Percentiles rank a stretch among this genome's conserved stretches.
phyloP scores from a whole-genome alignment of 192 early-diverging fungal species.

The Coemansia sp. region DNA sequence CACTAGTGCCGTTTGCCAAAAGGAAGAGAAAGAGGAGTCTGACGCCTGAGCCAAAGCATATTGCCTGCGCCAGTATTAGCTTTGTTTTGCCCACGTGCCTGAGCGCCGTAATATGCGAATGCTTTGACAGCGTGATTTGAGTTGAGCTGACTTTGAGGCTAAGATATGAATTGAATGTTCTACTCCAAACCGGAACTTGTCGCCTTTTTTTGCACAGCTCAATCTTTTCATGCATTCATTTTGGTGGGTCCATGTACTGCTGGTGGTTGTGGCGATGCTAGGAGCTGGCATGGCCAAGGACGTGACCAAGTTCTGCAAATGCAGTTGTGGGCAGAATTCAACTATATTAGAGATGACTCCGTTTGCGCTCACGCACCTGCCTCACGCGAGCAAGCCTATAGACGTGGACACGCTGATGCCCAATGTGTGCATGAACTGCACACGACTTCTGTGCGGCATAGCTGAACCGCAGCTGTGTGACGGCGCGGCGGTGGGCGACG shows the following conservation, averaged over 20 bases:
- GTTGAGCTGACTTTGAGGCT: no score
- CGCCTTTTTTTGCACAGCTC: no score
- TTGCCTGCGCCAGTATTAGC: no score
- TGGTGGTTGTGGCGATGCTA: neutral
- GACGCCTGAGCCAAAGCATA: no score
- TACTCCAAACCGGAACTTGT: no score
- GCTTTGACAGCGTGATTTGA: no score
- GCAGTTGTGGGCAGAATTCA: conserved; percentile 47
- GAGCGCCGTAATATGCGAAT: no score
- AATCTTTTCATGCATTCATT: neutral
- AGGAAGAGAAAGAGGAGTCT: no score
- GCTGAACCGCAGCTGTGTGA: conserved; percentile 49
- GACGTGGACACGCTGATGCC: conserved; percentile 44
- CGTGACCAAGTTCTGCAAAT: conserved; percentile 48
- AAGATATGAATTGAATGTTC: no score
- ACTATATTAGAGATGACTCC: conserved; percentile 45
- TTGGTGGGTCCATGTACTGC: neutral
- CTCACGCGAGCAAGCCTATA: conserved; percentile 44
- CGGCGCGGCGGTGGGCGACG: conserved; percentile 47
- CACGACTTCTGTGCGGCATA: conserved; percentile 35
- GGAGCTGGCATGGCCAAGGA: conserved; percentile 12
- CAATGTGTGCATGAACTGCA: conserved; percentile 53
- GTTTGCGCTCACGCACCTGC: conserved; percentile 41
- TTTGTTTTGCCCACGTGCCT: no score
- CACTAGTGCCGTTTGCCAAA: no score